Evolutionary conservation across 163 green algal genomes (phyloP), one percentile per base, ranked within the genome.

Genomic region (Chlorella variabilis): DNA sequence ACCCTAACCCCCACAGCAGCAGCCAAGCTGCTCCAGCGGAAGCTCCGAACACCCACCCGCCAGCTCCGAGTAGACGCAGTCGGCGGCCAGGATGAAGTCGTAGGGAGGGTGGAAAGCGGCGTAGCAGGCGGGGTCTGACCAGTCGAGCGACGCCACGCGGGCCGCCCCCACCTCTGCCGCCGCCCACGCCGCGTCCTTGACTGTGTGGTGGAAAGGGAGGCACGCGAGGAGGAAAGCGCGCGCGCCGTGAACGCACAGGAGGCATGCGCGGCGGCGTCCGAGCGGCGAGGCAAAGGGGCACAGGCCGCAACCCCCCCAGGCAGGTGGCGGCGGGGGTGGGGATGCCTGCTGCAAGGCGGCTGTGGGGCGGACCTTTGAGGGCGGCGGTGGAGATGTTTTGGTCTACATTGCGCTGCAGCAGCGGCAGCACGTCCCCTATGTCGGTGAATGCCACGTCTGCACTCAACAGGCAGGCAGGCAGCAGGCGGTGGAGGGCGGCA

Each of bases 41-140:
- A n/a, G n/a, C n/a, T n/a, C n/a, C n/a, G n/a, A 51, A 5, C 18
- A 13, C 76, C 29, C 76, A 82, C 76, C 76, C 9, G 76, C 76
- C 9, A 90, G 62, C 85, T 98, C 95, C 34, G 91, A 83, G 75
- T 98, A 98, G 0, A 98, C 91, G 87, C 96, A 98, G 86, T 98
- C 95, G 18, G 94, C 92, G 0, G 93, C 94, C 4, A 98, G 75
- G 0, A 98, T 71, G 85, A 88, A 94, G 59, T 98, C 94, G 84
- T 93, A 97, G 2, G 95, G 92, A 20, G 89, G 86, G 1, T 81
- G 20, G 34, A 93, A 70, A 21, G 71, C 36, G 2, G 75, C 41
- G 20, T 87, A 84, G 41, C 58, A 45, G 21, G 11, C 23, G 21
- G 31, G 48, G 65, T 77, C 51, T 0, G 76, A 56, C 85, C 85